These are phyloP conservation scores for Phytophthora kernoviae DNA, from an alignment of 352 stramenopile species.

Conservation along the genomic window DNA sequence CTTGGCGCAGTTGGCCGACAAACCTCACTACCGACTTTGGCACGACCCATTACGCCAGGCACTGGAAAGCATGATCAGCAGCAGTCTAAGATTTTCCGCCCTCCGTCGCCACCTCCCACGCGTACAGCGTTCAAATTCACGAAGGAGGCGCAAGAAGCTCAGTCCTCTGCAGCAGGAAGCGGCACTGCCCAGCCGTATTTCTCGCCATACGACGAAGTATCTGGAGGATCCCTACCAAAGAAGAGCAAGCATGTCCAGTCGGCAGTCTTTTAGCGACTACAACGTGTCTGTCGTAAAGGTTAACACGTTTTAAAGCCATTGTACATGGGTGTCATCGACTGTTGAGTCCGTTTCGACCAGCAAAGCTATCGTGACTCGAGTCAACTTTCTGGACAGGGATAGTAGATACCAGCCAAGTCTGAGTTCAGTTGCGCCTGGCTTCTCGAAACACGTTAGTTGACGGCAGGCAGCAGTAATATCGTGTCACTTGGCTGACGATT, in stretches of 20 bases:
- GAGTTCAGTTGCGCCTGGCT: constrained; percentile 14
- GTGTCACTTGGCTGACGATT: constrained; percentile 11
- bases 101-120: constrained; percentile 65
- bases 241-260: constrained; percentile 49
- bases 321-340: neutral
- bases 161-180: constrained; percentile 16
- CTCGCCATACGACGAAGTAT: constrained; percentile 72
- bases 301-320: neutral
- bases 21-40: constrained; percentile 49
- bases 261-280: constrained; percentile 38
- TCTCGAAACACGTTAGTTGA: constrained; percentile 8
- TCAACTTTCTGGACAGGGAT: neutral
- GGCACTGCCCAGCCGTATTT: constrained; percentile 56
- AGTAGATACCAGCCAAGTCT: neutral
- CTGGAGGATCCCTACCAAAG: constrained; percentile 47
- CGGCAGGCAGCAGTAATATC: neutral
- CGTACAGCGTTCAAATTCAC: constrained; percentile 79
- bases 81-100: constrained; percentile 56
- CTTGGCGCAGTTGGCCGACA: constrained; percentile 40
- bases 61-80: constrained; percentile 11
- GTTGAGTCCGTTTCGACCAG: neutral
- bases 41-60: constrained; percentile 15
- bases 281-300: neutral
- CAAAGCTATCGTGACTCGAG: neutral
- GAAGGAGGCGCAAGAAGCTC: constrained; percentile 55